Base-by-base conservation (phyloP, 78 protist genomes). In the Guillardia theta region DNA sequence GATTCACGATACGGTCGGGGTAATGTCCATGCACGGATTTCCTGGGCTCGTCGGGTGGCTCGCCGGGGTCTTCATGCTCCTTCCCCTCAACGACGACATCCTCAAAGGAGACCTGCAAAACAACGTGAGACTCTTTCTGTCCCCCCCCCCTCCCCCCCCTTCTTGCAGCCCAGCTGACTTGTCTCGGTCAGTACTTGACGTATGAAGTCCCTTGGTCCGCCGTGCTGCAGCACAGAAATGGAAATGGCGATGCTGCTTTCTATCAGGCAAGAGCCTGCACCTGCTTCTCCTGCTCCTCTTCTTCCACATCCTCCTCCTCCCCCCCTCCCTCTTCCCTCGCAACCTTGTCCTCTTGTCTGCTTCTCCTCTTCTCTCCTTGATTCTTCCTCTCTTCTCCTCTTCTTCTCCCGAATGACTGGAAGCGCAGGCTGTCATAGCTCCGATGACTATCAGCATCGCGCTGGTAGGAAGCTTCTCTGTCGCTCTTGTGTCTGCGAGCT, bases 371-470 rank as follows among this genome's bases (percentile, higher is more conserved):
- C n/a, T n/a, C n/a, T n/a, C n/a, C n/a, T n/a, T 58, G 70, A 58
- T 58, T 24, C 21, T 24, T 24, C 4, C 39, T 24, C 10, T 50
- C 30, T 10, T 50, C 15, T 19, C 58, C 27, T 24, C 27, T 6
- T 6, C 39, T 58, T 1, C 39, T 58, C 6, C 39, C 6, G 70
- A 30, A 27, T 58, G 21, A 30, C 39, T 58, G 70, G 70, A 50
- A 50, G 15, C 30, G 58, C 70, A 70, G 83, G 45, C 36, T 12
- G 41, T 70, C 46, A 70, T 24, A 4, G 83, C 83, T 36, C 83
- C 83, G 41, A 70, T 70, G 83, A 70, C 83, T 1, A 70, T 70
- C 41, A 70, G 83, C 83, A 70, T 70, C 33, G 83, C 83, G 83
- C 33, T 70, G 83, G 83, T 70, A 50, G 30, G 15, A 15, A 50